phyloP scores from a whole-genome alignment of 129 eudicot species.

The Helianthus tuberosus region DNA sequence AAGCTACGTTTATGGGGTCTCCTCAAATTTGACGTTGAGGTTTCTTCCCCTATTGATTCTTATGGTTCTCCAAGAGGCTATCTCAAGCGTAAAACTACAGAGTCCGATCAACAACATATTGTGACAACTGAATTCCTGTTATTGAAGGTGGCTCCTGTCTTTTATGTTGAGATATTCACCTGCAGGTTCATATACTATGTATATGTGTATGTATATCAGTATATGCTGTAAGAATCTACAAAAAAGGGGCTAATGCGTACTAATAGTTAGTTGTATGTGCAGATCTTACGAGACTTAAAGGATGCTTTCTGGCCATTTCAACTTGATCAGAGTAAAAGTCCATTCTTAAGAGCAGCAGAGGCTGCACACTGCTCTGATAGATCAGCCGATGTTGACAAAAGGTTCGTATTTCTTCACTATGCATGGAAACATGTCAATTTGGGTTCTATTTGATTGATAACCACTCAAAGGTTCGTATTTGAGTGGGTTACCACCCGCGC shows the following conservation, averaged over 20 bases:
- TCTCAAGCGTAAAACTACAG: constrained; percentile 65
- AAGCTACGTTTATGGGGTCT: constrained; percentile 75
- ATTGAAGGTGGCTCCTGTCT: constrained; percentile 61
- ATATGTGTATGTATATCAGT: background rate
- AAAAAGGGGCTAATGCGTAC: constrained; percentile 7
- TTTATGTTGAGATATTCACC: constrained; percentile 9
- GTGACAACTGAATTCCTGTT: constrained; percentile 68
- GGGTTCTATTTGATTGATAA: background rate
- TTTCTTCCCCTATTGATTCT: constrained; percentile 68
- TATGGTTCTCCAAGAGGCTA: constrained; percentile 72
- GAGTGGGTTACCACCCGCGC: too few species aligned
- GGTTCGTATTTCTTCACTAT: constrained; percentile 36
- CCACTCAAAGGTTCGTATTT: too few species aligned
- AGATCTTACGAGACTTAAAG: constrained; percentile 86
- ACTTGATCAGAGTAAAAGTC: constrained; percentile 60
- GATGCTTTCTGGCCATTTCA: constrained; percentile 94
- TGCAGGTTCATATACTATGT: constrained; percentile 28
- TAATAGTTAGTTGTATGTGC: constrained; percentile 24
- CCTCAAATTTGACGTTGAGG: constrained; percentile 68
- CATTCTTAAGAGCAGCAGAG: constrained; percentile 82
- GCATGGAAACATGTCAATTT: constrained; percentile 8
- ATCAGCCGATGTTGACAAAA: constrained; percentile 44
- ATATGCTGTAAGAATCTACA: constrained; percentile 5
- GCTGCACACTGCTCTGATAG: constrained; percentile 78
- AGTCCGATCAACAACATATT: constrained; percentile 69